Percentiles rank a stretch among this genome's conserved stretches.
phyloP scores from a whole-genome alignment of 2,329 filamentous ascomycete species.

The Venturia effusa region DNA sequence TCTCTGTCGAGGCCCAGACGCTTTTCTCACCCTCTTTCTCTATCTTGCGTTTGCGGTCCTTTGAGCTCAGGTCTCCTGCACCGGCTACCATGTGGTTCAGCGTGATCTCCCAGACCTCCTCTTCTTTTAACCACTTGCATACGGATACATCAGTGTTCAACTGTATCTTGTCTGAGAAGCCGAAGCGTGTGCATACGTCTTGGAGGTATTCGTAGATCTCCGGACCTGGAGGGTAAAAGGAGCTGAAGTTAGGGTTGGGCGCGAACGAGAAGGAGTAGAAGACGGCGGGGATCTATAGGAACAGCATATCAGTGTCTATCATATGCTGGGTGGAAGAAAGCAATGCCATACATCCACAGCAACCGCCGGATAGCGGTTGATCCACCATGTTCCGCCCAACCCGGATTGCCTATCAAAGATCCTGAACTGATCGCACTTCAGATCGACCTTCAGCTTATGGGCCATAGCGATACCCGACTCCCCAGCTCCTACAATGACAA shows the following conservation, averaged over 20 bases:
- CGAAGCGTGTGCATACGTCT: constrained; percentile 40
- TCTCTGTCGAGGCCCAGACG: constrained; percentile 42
- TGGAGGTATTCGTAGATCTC: constrained; percentile 44
- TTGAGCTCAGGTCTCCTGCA: constrained; percentile 40
- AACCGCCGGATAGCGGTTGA: constrained; percentile 48
- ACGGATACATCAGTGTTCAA: constrained; percentile 46
- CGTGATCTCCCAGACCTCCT: constrained; percentile 44
- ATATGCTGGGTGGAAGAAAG: background rate
- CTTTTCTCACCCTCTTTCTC: constrained; percentile 32
- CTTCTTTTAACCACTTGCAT: constrained; percentile 41
- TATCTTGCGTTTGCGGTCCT: constrained; percentile 35
- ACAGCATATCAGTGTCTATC: constrained; percentile 23
- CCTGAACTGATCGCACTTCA: constrained; percentile 47
- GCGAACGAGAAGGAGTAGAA: constrained; percentile 48
- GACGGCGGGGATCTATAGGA: constrained; percentile 46
- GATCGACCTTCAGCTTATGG: constrained; percentile 45
- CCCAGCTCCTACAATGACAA: constrained; percentile 50
- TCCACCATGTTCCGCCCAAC: constrained; percentile 55
- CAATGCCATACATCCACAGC: constrained; percentile 16
- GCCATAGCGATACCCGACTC: constrained; percentile 53
- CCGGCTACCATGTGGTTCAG: constrained; percentile 41
- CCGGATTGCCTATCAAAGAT: constrained; percentile 49
- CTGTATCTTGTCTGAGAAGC: constrained; percentile 47
- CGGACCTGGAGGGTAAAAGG: constrained; percentile 35
- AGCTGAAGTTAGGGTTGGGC: constrained; percentile 41